phyloP scores from a whole-genome alignment of 208 protist genomes.

The Borovskyia barvae region DNA sequence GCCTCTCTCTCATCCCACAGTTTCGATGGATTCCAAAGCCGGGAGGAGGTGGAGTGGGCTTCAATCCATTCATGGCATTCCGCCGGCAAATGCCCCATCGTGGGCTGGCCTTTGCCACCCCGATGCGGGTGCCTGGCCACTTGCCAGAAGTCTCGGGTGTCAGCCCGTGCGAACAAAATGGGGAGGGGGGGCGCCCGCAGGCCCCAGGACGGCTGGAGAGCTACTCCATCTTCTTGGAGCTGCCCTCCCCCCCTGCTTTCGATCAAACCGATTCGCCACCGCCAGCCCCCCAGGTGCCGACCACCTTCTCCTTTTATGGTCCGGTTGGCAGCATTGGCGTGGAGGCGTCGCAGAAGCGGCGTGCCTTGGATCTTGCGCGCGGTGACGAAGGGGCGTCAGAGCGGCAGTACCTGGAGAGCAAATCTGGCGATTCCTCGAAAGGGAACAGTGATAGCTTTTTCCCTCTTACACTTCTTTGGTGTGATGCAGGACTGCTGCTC shows the following conservation, averaged over 20 bases:
- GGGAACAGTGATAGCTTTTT: constrained; percentile 3
- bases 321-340: constrained; percentile 36
- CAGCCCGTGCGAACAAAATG: too few species aligned
- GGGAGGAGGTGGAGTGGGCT: constrained; percentile 23
- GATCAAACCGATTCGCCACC: not conserved
- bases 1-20: constrained; percentile 26
- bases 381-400: constrained; percentile 26
- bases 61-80: constrained; percentile 27
- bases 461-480: constrained; percentile 36
- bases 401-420: constrained; percentile 24
- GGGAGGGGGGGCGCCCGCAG: not conserved
- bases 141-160: too few species aligned
- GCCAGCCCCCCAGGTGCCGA: not conserved
- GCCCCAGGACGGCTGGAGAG: not conserved
- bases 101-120: too few species aligned
- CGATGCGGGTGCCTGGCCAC: too few species aligned
- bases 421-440: not conserved
- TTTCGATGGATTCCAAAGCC: constrained; percentile 42
- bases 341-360: constrained; percentile 26
- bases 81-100: not conserved
- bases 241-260: constrained; percentile 5
- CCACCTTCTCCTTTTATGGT: constrained; percentile 27
- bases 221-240: constrained; percentile 7
- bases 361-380: constrained; percentile 14
- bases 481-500: constrained; percentile 30